Evolutionary conservation across 768 basidiomycete genomes (phyloP), one percentile per base, ranked within the genome.

Genomic region (Termitomyces sp.): DNA sequence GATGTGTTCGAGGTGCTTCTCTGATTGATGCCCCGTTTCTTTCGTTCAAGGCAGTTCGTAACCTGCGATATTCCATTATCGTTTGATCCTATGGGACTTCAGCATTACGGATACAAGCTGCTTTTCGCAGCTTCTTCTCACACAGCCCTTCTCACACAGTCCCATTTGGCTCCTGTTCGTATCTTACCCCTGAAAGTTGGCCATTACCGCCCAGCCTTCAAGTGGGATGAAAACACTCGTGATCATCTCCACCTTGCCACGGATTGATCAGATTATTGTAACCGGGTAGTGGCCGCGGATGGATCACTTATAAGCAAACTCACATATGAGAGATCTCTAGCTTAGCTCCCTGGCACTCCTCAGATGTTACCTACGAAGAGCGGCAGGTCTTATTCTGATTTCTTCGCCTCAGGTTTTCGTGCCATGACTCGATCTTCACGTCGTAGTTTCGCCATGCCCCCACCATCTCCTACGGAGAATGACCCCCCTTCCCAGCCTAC

Each of bases 371-470:
- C 60, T 32, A 65, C 63, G 50, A 67, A 63, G 65, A 66, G 64
- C 58, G 67, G 65, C 59, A 69, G 68, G 62, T 66, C 64, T 52
- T 81, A 81, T 68, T 81, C 81, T 18, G 79, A 81, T 40, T 80
- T 82, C 71, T 81, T 82, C 67, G 71, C 75, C 32, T 79, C 79
- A 46, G 81, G 81, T 8, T 76, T 81, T 49, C 76, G 76, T 53
- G 76, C 75, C 42, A 75, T 79, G 22, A 70, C 68, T 49, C 69
- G 67, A 38, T 50, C 61, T 9, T 42, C 33, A 38, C 50, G 49
- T 36, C 61, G 44, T 28, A 52, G 28, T 49, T 50, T 38, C 22
- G 36, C 39, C 22, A 56, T 57, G 45, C 28, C 63, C 16, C 4
- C 62, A 44, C 33, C 54, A 36, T 32, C 57, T 61, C 36, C 42